These are phyloP conservation scores for Geosmithia morbida DNA, from an alignment of 2,329 filamentous ascomycete genomes.

Conservation along the genomic window DNA sequence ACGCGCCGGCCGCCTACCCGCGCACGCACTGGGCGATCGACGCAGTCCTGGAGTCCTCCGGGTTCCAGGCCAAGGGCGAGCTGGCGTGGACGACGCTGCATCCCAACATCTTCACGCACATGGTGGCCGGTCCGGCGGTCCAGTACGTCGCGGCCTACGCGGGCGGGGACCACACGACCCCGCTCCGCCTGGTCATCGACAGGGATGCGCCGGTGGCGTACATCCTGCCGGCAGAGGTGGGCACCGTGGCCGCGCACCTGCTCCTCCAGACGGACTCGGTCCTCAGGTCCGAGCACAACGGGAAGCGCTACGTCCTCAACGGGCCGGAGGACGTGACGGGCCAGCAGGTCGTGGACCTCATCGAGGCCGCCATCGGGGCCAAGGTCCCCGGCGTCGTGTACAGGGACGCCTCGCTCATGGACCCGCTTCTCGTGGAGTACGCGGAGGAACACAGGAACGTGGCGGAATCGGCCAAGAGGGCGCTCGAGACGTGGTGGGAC, in stretches of 20 bases:
- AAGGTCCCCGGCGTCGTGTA: constrained; percentile 11
- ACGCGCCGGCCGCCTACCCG: constrained; percentile 17
- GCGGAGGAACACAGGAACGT: constrained; percentile 10
- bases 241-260: constrained; percentile 18
- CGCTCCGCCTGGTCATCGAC: constrained; percentile 11
- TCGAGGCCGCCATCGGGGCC: constrained; percentile 16
- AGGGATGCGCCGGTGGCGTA: constrained; percentile 14
- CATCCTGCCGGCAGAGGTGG: constrained; percentile 17
- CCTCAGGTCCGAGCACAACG: constrained; percentile 12
- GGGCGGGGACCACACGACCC: constrained; percentile 15
- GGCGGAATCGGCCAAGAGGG: constrained; percentile 12
- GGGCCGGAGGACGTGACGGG: constrained; percentile 23
- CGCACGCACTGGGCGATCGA: constrained; percentile 26
- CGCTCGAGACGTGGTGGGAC: constrained; percentile 12
- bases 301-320: constrained; percentile 21
- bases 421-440: constrained; percentile 6
- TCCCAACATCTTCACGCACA: constrained; percentile 11
- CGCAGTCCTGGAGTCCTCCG: constrained; percentile 16
- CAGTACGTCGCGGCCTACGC: constrained; percentile 16
- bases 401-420: constrained; percentile 15
- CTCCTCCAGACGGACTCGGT: constrained; percentile 11
- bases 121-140: constrained; percentile 9
- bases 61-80: constrained; percentile 10
- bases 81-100: constrained; percentile 25
- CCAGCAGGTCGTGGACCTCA: constrained; percentile 14